Evolutionary conservation across 2,329 filamentous ascomycete species (phyloP), one percentile per base, ranked within the genome.

Genomic region (Fusarium sublunatum): DNA sequence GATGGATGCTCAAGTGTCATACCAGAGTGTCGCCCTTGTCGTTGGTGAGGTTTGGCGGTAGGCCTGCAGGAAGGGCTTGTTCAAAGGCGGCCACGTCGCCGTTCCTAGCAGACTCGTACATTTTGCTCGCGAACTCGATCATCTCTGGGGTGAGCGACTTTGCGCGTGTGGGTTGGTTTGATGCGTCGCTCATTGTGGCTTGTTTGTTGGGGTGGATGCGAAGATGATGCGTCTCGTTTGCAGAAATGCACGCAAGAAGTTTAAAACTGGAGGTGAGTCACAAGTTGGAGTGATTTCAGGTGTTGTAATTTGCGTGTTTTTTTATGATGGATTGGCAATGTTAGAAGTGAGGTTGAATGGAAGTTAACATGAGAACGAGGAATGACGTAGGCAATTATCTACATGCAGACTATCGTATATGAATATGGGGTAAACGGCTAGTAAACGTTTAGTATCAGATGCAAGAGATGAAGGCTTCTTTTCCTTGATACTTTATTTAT

Each of bases 1-100:
- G 26, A 15, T 43, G 13, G 31, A 35, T 35, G 15, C 35, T 49
- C 22, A n/a, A 43, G n/a, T 34, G 26, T 64, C 80, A 39, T 79
- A 87, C 84, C 58, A 92, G 75, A n/a, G 85, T 90, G 72, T 92
- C 89, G 44, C 89, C 90, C 63, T 90, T 88, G 45, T 89, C 83
- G 68, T 92, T 91, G 22, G 88, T 91, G 74, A 92, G 79, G 68
- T 91, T 91, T 2, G 84, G 79, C 1, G 89, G 89, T 25, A 92
- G 77, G 2, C 90, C 89, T 2, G 85, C 86, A 2, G 82, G 79
- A 34, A 92, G 74, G 43, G 89, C 89, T 73, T 88, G 83, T 38
- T 81, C 72, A n/a, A 92, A 84, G 11, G 86, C 74, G 6, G 82
- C 72, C 3, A 83, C 78, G 44, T 88, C 78, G 52, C 89, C 89